Evolutionary conservation across 140 eudicot genomes (phyloP), one percentile per base, ranked within the genome.

Genomic region (Anethum foeniculum): DNA sequence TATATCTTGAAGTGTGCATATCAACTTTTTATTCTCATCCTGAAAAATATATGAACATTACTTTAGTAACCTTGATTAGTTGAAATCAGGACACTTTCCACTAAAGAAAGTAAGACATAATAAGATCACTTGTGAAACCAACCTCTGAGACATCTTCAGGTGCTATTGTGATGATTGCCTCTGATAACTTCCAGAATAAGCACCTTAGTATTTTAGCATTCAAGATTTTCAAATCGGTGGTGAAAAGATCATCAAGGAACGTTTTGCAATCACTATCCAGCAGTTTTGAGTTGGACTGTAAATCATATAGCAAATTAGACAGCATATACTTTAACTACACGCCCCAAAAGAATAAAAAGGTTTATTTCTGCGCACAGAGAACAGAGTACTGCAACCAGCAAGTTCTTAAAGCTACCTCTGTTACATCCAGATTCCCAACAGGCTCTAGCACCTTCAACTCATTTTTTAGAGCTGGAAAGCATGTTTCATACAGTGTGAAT

Each of bases 161-260:
- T 44, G 85, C 77, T 69, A 84, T 79, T 64, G 86, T 84, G 85
- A 87, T 41, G 60, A 88, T 87, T 27, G 91, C 89, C 84, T 91
- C 90, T 32, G 86, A 83, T 54, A 88, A 80, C 82, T 89, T 91
- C 98, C 89, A 88, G 83, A 89, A 95, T 83, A 91, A 51, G 85
- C 85, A 85, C 54, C 80, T 78, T 68, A 95, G 84, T 46, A 95
- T 86, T 90, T 84, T 85, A 41, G 88, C 87, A 83, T 91, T 92
- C 84, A 93, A 81, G 77, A 87, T 88, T 27, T 84, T 86, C 43
- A 79, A 12, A 78, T 84, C 84, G 77, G 89, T 81, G 79, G 80
- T 86, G 74, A 64, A 75, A 75, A 90, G 72, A 67, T 87, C 85
- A 80, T 91, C 91, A n/a, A 92, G 84, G 65, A 93, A 85, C n/a